Evolutionary conservation across 140 eudicot species (phyloP), one percentile per base, ranked within the genome.

Genomic region (Flaveria floridana): DNA sequence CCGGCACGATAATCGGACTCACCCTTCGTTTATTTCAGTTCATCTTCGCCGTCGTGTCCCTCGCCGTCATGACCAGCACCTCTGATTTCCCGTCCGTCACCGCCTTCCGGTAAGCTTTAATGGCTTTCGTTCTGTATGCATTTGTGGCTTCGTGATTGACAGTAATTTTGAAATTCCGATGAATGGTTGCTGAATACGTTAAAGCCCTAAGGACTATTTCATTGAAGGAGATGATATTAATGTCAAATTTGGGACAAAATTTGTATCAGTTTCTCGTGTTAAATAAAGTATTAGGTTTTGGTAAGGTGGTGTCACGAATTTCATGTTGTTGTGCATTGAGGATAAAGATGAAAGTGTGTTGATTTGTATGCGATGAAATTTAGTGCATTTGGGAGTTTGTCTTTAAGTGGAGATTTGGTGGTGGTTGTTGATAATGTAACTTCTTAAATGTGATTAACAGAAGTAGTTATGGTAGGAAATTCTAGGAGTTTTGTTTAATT

Each of bases 51-150:
- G 80, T 82, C 28, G 46, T 88, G 47, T 87, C 97, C 39, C 88
- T 90, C 78, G 47, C 85, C 65, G 89, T 93, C 81, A 93, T 90
- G 99, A 80, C 85, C 52, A 68, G 97, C 21, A 93, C 99, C 76
- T 76, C 77, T 25, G 99, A 93, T 85, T 93, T 93, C 80, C 96
- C 99, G 53, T 78, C 96, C 80, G 97, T 90, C 85, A 93, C 96
- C 23, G 96, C 99, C 74, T 93, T 93, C 73, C 83, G 99, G 99
- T 90, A 76, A 62, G 9, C 9, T 30, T 30, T 30, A 30, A 30
- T 30, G 37, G 3, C 37, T 30, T 30, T 30, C 37, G 37, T 30
- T 30, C 37, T 4, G 41, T 34, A 34, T 34, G 8, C 41, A 34
- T 34, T 34, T 34, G 41, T 34, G 41, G 7, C 8, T 34, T 34